phyloP scores from a whole-genome alignment of 768 basidiomycete species.

The Filobasidium wieringae region DNA sequence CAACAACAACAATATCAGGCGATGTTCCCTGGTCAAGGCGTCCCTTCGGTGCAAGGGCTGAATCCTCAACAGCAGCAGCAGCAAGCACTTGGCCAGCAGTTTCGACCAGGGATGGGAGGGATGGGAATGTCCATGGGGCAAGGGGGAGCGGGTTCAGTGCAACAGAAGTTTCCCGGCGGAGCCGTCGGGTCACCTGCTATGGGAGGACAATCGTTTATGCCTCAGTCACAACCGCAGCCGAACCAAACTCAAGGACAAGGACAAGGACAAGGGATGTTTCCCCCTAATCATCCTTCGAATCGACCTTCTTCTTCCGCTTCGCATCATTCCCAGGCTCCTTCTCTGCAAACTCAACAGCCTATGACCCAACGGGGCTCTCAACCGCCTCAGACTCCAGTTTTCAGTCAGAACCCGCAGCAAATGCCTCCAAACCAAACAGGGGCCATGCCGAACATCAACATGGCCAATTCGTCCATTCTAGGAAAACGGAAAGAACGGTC shows the following conservation, averaged over 20 bases:
- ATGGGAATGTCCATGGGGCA: slow-evolving; percentile 2
- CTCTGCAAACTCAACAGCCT: background rate
- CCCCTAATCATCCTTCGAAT: slow-evolving; percentile 15
- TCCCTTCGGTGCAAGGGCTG: slow-evolving; percentile 1
- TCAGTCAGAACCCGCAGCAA: background rate
- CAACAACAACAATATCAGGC: slow-evolving; percentile 19
- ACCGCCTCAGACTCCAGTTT: background rate
- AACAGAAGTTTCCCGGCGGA: background rate
- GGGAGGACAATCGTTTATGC: background rate
- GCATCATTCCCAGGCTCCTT: slow-evolving; percentile 21
- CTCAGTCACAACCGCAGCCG: background rate
- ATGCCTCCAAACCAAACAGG: background rate
- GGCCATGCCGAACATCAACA: background rate
- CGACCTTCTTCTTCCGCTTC: slow-evolving; percentile 30
- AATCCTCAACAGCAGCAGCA: slow-evolving; percentile 3
- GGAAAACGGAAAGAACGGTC: background rate
- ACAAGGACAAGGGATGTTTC: too few species aligned
- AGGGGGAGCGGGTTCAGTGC: slow-evolving; percentile 8
- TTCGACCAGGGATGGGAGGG: background rate
- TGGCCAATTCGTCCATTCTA: background rate
- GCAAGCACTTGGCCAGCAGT: slow-evolving; percentile 1
- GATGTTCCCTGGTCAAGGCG: slow-evolving; percentile 9
- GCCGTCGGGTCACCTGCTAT: background rate
- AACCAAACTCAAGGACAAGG: background rate
- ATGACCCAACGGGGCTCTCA: too few species aligned